Conservation (phyloP, 2,329 filamentous ascomycete genomes). For the Trichoderma pleuroti region DNA sequence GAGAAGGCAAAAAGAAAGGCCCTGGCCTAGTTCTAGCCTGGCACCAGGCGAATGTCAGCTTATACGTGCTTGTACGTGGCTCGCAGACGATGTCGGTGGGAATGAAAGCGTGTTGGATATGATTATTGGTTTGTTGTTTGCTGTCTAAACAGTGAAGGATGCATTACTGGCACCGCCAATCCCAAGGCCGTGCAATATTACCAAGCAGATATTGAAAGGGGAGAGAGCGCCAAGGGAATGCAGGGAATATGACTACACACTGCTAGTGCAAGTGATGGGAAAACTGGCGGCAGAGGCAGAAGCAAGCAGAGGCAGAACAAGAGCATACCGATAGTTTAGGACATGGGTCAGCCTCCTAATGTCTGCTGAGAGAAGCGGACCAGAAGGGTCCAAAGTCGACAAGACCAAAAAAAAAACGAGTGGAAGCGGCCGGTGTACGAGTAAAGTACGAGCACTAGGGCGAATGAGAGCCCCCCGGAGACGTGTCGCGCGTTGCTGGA, state of each 20-base stretch:
- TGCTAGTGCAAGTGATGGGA: not conserved
- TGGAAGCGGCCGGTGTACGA: not conserved
- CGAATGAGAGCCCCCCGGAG: not conserved
- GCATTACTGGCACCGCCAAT: not conserved
- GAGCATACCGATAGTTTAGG: constrained; percentile 16
- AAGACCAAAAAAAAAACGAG: not conserved
- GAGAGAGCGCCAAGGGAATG: not conserved
- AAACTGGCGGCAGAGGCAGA: not conserved
- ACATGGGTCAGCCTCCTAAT: constrained; percentile 17
- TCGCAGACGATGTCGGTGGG: not conserved
- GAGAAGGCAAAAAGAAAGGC: not conserved
- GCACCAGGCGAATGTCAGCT: not conserved
- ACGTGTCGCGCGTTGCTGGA: constrained; percentile 9
- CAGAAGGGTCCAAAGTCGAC: constrained; percentile 1
- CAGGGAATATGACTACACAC: not conserved
- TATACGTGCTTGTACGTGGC: not conserved
- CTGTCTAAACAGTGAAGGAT: not conserved
- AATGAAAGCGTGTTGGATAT: constrained; percentile 1
- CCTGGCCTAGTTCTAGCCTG: constrained; percentile 13
- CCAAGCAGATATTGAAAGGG: not conserved
- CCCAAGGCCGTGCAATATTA: not conserved
- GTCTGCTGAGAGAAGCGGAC: not conserved
- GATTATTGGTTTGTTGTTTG: not conserved
- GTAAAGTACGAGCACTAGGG: not conserved
- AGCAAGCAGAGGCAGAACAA: not conserved